Evolutionary conservation across 345 rosid genomes (phyloP).

Genomic region (Linum trigynum): DNA sequence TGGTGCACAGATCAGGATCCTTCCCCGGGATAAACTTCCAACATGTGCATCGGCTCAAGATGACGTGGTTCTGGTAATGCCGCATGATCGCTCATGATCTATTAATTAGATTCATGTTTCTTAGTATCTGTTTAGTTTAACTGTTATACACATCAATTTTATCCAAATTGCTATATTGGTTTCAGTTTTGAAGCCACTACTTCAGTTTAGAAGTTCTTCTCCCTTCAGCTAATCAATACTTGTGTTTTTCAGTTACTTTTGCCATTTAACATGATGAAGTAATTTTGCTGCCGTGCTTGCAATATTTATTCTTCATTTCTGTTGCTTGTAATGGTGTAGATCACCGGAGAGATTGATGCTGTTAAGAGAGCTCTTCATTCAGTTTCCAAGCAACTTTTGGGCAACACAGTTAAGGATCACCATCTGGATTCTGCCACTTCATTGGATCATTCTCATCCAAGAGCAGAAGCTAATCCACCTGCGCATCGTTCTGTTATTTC

Average conservation of each 20-base stretch:
- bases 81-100: neutral
- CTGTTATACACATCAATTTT: too few relatives aligned
- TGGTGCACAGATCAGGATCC: constrained; percentile 58
- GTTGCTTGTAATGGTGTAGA: constrained; percentile 28
- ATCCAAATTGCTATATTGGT: neutral
- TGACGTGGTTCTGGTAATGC: constrained; percentile 54
- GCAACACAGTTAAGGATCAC: constrained; percentile 35
- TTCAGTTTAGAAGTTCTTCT: neutral
- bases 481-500: constrained; percentile 29
- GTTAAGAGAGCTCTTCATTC: constrained; percentile 52
- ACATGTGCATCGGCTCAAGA: constrained; percentile 39
- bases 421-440: constrained; percentile 29
- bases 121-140: too few relatives aligned
- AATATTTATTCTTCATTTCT: neutral
- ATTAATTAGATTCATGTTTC: neutral
- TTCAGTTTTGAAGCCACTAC: neutral
- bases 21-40: constrained; percentile 61
- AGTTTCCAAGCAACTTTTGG: constrained; percentile 51
- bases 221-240: neutral
- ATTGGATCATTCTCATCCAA: constrained; percentile 24
- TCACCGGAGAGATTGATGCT: constrained; percentile 50
- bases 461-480: constrained; percentile 22
- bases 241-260: neutral
- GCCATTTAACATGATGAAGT: neutral
- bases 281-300: neutral